A percentile compares a stretch with the other conserved stretches of the same genome.
Evolutionary conservation across 257 asterid species (phyloP).

Genomic region (Solanum tarapatanum): DNA sequence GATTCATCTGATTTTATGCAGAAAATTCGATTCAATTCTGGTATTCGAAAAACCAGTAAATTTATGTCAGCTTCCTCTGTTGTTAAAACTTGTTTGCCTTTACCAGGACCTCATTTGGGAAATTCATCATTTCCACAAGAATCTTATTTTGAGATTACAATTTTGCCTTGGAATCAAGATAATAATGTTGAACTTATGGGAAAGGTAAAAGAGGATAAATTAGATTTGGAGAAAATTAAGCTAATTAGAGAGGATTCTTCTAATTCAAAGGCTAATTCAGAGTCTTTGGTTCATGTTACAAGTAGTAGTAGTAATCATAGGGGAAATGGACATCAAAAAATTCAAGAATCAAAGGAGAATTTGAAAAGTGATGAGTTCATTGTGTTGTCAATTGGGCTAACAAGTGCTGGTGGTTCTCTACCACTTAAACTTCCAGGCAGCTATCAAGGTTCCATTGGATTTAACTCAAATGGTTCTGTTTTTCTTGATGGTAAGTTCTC

Average conservation of each 20-base stretch:
- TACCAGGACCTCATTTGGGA: constrained; percentile 81
- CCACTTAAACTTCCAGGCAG: constrained; percentile 59
- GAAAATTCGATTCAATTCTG: constrained; percentile 58
- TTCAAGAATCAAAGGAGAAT: constrained; percentile 8
- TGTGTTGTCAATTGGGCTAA: constrained; percentile 42
- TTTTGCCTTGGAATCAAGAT: constrained; percentile 18
- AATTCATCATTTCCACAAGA: constrained; percentile 77
- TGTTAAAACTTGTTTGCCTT: constrained; percentile 48
- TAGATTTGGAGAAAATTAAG: constrained; percentile 58
- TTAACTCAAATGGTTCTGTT: constrained; percentile 66
- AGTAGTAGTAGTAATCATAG: constrained; percentile 21
- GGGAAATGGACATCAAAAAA: constrained; percentile 23
- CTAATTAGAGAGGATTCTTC: constrained; percentile 47
- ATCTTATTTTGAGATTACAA: constrained; percentile 73
- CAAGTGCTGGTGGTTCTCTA: constrained; percentile 23
- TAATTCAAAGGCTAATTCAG: constrained; percentile 27
- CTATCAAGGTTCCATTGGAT: constrained; percentile 62
- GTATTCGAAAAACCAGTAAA: background rate
- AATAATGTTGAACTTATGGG: background rate
- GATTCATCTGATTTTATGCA: constrained; percentile 84
- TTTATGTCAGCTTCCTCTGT: constrained; percentile 31
- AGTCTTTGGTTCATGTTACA: constrained; percentile 9
- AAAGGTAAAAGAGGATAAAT: constrained; percentile 13
- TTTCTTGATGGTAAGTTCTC: constrained; percentile 56
- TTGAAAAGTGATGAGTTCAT: constrained; percentile 8